Evolutionary conservation across 2,329 filamentous ascomycete genomes (phyloP).

Genomic region (Exophiala bonariae): DNA sequence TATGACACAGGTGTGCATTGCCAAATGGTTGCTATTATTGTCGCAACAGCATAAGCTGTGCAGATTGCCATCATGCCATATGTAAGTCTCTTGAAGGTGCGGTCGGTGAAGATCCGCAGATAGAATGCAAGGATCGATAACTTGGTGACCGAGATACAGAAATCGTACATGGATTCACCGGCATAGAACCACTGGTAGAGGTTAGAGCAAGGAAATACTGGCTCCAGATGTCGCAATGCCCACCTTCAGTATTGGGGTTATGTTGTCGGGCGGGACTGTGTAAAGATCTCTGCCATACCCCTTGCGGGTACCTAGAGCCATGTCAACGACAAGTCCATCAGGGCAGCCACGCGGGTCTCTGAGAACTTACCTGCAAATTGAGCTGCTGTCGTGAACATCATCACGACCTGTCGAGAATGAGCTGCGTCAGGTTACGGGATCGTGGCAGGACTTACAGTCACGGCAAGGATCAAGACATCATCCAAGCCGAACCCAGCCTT

Average conservation of each 20-base stretch:
- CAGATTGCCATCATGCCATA: conserved; percentile 37
- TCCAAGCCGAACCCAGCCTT: conserved; percentile 33
- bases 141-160: conserved; percentile 33
- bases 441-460: conserved; percentile 29
- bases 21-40: conserved; percentile 35
- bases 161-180: conserved; percentile 47
- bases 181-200: conserved; percentile 6
- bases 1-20: conserved; percentile 39
- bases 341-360: background rate
- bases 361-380: background rate
- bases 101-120: conserved; percentile 44
- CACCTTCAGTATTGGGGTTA: background rate
- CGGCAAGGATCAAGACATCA: conserved; percentile 34
- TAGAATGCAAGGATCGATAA: conserved; percentile 40
- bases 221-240: background rate
- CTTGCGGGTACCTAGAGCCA: background rate
- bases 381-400: background rate
- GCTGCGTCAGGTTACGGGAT: background rate
- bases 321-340: background rate
- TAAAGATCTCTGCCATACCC: background rate
- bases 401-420: background rate
- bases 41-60: conserved; percentile 31
- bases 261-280: background rate
- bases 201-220: no score
- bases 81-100: conserved; percentile 34